These are phyloP conservation scores for Colletotrichum cuscutae DNA, from an alignment of 2,329 filamentous ascomycete genomes.

Conservation along the genomic window DNA sequence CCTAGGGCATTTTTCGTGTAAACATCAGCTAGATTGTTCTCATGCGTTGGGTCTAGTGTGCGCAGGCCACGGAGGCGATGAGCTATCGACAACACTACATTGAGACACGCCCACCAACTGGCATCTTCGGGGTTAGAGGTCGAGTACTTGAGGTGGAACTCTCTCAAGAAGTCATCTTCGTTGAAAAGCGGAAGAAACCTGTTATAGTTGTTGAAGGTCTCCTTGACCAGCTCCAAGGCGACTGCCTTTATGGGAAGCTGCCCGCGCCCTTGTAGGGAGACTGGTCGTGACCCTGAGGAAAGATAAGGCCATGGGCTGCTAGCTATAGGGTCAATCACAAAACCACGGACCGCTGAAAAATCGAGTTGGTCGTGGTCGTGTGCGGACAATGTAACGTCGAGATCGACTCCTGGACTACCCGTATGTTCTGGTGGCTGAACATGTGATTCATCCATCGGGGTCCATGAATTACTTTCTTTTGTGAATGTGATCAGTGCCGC, in stretches of 20 bases:
- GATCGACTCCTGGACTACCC: background rate
- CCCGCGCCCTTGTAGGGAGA: constrained; percentile 15
- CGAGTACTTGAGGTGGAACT: constrained; percentile 35
- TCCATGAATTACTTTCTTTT: background rate
- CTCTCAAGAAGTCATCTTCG: constrained; percentile 6
- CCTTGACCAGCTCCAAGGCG: constrained; percentile 32
- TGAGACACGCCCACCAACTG: constrained; percentile 40
- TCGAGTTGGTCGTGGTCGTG: background rate
- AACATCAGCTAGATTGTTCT: constrained; percentile 34
- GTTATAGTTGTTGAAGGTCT: constrained; percentile 26
- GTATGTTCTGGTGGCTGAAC: background rate
- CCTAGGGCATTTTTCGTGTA: constrained; percentile 38
- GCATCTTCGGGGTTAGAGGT: constrained; percentile 29
- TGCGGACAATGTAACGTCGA: background rate
- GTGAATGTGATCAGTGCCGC: background rate
- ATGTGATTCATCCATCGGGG: background rate
- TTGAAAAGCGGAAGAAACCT: constrained; percentile 38
- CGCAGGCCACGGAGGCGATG: constrained; percentile 38
- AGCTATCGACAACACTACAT: constrained; percentile 38
- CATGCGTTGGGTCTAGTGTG: constrained; percentile 26
- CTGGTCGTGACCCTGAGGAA: constrained; percentile 5
- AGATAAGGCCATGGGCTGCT: background rate
- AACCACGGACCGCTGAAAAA: background rate
- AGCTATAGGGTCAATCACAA: background rate
- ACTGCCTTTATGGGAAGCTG: constrained; percentile 32